Percentiles rank a stretch among this genome's conserved stretches.
phyloP scores from a whole-genome alignment of 2,329 filamentous ascomycete genomes.

The Phialocephala subalpina region DNA sequence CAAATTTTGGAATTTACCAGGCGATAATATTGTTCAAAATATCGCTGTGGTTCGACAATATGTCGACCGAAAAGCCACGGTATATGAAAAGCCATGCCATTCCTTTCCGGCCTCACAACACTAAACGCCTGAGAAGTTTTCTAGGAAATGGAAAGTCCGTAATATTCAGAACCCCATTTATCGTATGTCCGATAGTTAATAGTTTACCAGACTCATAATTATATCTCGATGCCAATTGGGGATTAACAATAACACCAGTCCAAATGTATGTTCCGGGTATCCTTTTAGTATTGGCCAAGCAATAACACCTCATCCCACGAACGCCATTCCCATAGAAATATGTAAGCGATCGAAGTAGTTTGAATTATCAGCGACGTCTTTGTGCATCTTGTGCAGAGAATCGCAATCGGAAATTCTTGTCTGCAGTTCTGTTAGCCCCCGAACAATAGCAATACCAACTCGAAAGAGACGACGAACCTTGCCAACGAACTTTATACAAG shows the following conservation, averaged over 20 bases:
- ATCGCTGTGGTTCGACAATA: neutral
- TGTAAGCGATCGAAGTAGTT: neutral
- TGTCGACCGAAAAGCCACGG: neutral
- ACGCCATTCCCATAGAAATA: neutral
- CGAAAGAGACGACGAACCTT: conserved; percentile 36
- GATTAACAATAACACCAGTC: conserved; percentile 1
- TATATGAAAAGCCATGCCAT: too few relatives aligned
- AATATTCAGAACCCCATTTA: neutral
- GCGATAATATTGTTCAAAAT: neutral
- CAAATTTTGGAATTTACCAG: neutral
- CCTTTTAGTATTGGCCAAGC: neutral
- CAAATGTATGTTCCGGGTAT: neutral
- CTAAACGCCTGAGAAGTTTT: neutral
- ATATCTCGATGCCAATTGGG: neutral
- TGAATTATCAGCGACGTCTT: conserved; percentile 33
- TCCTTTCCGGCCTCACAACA: too few relatives aligned
- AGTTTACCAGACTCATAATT: neutral
- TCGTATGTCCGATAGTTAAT: neutral
- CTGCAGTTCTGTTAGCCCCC: conserved; percentile 36
- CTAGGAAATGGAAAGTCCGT: neutral
- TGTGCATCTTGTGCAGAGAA: conserved; percentile 46
- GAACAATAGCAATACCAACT: neutral
- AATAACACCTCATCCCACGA: neutral
- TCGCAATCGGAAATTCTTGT: conserved; percentile 48
- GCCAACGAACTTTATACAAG: conserved; percentile 46